Conservation (phyloP, 202 grass and related monocot species). For the Digitaria exilis region DNA sequence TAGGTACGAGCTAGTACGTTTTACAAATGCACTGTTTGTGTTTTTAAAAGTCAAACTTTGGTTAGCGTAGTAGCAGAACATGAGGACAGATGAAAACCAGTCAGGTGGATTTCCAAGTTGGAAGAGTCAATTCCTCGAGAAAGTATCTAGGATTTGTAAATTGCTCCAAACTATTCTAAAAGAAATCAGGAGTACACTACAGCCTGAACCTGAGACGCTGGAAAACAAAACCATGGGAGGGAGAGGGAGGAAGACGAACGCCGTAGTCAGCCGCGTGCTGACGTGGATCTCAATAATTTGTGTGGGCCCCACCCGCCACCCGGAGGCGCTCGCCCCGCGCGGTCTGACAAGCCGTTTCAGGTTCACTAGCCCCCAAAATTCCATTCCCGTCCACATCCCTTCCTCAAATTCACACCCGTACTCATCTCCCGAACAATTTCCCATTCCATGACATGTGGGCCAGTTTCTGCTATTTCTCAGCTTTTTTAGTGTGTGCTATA, state of each 20-base stretch:
- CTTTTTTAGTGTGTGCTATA: slow-evolving; percentile 1
- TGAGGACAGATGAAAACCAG: too few species aligned
- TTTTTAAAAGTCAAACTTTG: too few species aligned
- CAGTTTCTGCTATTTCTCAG: neutral
- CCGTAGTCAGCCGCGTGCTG: neutral
- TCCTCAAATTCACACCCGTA: neutral
- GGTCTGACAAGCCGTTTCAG: slow-evolving; percentile 40
- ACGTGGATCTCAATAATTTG: slow-evolving; percentile 50
- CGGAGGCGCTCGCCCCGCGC: neutral
- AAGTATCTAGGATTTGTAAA: neutral
- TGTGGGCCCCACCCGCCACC: slow-evolving; percentile 28
- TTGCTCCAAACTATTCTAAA: neutral
- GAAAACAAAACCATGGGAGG: neutral
- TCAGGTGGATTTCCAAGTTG: too few species aligned
- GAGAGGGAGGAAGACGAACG: neutral
- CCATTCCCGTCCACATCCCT: neutral
- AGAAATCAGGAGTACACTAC: neutral
- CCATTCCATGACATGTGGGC: slow-evolving; percentile 2
- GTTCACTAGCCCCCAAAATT: slow-evolving; percentile 20
- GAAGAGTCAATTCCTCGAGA: too few species aligned
- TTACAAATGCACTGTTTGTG: too few species aligned
- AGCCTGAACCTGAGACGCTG: neutral
- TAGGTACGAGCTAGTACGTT: too few species aligned
- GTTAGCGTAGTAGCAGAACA: too few species aligned
- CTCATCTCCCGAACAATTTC: too few species aligned